Base-by-base conservation (phyloP, 2,329 filamentous ascomycete species). In the Pseudogymnoascus sp. region DNA sequence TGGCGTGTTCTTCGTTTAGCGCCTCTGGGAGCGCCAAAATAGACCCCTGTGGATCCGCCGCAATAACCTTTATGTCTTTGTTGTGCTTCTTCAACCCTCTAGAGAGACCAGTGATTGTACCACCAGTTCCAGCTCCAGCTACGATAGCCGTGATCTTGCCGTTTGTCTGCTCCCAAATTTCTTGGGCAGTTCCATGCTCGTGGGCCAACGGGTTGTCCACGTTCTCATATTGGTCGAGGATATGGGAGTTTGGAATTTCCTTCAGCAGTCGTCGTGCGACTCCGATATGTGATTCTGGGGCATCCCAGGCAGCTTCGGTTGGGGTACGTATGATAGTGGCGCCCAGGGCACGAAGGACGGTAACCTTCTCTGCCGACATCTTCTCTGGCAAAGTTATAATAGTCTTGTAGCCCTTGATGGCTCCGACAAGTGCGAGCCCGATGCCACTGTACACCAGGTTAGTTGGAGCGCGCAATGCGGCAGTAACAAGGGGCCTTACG, bases 321-420 rank as follows among this genome's bases (percentile, higher is more conserved):
- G 94, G 94, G 3, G 94, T 99, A 61, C 94, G 88, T 74, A 99
- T 97, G 76, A 99, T 97, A 72, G 95, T 97, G 42, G 94, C 94
- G 66, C 93, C 93, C 60, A 99, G 83, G 31, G 94, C 93, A 69
- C 92, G 89, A 65, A 99, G 82, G 29, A 99, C 94, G 1, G 93
- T 89, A 39, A 99, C 94, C 77, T 99, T 99, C 77, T 99, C 94
- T 58, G 92, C 89, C 1, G 92, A 97, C 94, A 99, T 99, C 82
- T 99, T 99, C 79, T 99, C 94, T 60, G 94, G 94, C 52, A 99
- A 85, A 9, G 94, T 99, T 75, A 99, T 99, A 77, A 99, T 97
- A 40, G 92, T 95, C 77, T 93, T 93, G 82, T 97, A 99, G 67
- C 92, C 93, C 80, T 97, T 97, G 72, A 99, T 89, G 13, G 94